Evolutionary conservation across 352 stramenopile species (phyloP).

Genomic region (Phytopythium oedochilum): DNA sequence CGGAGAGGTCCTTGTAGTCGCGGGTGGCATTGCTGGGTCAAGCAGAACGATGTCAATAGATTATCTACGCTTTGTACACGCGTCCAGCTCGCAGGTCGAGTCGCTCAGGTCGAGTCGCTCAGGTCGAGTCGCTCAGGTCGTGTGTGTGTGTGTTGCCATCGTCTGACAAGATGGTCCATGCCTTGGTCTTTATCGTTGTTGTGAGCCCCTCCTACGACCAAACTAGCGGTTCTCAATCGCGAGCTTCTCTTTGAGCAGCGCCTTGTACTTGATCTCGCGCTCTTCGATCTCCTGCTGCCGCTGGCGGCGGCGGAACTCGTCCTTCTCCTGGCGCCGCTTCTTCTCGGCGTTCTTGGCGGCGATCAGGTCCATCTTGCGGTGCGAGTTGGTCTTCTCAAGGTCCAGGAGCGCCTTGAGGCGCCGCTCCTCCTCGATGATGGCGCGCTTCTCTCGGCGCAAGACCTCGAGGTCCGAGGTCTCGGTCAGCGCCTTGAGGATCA

Average conservation of each 20-base stretch:
- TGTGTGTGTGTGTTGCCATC: no score
- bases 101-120: no score
- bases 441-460: conserved; percentile 90
- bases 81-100: no score
- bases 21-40: no score
- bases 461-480: conserved; percentile 90
- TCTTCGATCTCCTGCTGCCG: conserved; percentile 61
- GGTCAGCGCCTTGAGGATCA: conserved; percentile 89
- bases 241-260: conserved; percentile 81
- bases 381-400: conserved; percentile 92
- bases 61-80: no score
- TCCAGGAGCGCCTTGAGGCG: conserved; percentile 91
- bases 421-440: conserved; percentile 93
- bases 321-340: conserved; percentile 85
- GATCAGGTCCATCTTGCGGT: conserved; percentile 89
- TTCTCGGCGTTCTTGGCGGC: conserved; percentile 90
- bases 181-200: no score
- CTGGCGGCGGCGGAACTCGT: conserved; percentile 73
- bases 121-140: no score
- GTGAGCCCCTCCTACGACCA: no score
- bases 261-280: conserved; percentile 60
- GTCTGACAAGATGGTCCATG: no score
- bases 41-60: no score
- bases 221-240: conserved; percentile 37
- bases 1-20: no score